phyloP scores from a whole-genome alignment of 257 asterid genomes.

The Solanum okadae region DNA sequence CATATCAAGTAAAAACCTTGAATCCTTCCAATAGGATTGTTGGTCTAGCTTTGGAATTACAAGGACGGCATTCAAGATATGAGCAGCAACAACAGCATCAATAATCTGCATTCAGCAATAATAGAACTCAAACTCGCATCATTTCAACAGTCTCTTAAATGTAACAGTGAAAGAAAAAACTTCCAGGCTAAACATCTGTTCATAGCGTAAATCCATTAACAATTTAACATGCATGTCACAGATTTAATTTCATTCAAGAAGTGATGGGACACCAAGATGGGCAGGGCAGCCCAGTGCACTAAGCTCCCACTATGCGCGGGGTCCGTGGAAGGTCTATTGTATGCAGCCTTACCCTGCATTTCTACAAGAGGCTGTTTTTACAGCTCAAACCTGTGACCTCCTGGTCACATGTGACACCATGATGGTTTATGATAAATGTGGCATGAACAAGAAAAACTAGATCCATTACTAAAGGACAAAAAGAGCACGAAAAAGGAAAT shows the following conservation, averaged over 20 bases:
- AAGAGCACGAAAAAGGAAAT: background rate
- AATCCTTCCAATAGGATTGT: constrained; percentile 69
- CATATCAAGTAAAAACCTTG: constrained; percentile 29
- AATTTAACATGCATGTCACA: background rate
- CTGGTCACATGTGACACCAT: background rate
- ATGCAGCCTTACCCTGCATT: background rate
- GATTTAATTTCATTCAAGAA: background rate
- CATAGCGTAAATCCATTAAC: background rate
- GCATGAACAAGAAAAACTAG: background rate
- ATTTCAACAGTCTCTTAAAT: background rate
- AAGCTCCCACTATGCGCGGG: background rate
- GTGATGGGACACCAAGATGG: background rate
- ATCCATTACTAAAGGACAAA: background rate
- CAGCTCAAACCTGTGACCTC: background rate
- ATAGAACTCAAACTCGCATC: background rate
- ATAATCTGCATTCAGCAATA: constrained; percentile 40
- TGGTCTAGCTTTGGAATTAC: constrained; percentile 66
- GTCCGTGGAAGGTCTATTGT: background rate
- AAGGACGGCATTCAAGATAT: constrained; percentile 59
- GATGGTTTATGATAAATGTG: background rate
- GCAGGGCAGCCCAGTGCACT: background rate
- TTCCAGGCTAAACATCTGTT: background rate
- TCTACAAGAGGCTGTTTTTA: background rate
- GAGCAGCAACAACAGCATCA: constrained; percentile 73
- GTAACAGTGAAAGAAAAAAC: background rate